Evolutionary conservation across 225 moss, liverwort and hornwort species (phyloP), one percentile per base, ranked within the genome.

Genomic region (Marchantia polymorpha): DNA sequence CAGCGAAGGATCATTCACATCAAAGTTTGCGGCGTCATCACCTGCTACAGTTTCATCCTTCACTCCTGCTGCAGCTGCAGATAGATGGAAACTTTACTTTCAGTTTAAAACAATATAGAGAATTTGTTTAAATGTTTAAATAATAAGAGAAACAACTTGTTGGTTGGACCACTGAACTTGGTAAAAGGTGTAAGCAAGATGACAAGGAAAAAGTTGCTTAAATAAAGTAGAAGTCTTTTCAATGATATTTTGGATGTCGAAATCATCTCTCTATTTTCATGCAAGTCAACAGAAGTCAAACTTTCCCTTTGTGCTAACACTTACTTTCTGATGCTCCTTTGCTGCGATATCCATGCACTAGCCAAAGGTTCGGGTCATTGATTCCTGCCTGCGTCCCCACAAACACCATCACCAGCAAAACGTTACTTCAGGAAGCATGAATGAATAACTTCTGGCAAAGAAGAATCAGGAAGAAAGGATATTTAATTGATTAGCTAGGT

Each of bases 341-440:
- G 66, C 79, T 90, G 71, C 93, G 92, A 12, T 88, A 58, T 8
- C 97, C 97, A 63, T 91, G 90, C n/a, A 80, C 58, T 10, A 93
- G 85, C 97, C 97, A 97, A 46, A 97, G 75, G 83, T 92, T 91
- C 49, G 97, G 97, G 82, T 97, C 97, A 46, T 94, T 91, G 52
- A 81, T 86, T 68, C 84, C 83, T 31, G 94, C 97, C 97, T 97
- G 83, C 6, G 53, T 20, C 26, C n/a, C 39, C 52, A 20, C 31
- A 71, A 8, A 8, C 51, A 52, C 23, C 23, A 52, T 50, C 51
- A 72, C 51, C 51, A 4, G 14, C 39, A 39, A 2, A 39, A 5
- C 2, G 39, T 39, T 39, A 39, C 39, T 39, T 39, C 39, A 39
- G 39, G 39, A 39, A 39, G 39, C 39, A 39, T 39, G 39, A 39